Percentiles rank a stretch among this genome's conserved stretches.
These are phyloP conservation scores for Lagenidium sp. DNA, from an alignment of 352 stramenopile genomes.

Conservation along the genomic window DNA sequence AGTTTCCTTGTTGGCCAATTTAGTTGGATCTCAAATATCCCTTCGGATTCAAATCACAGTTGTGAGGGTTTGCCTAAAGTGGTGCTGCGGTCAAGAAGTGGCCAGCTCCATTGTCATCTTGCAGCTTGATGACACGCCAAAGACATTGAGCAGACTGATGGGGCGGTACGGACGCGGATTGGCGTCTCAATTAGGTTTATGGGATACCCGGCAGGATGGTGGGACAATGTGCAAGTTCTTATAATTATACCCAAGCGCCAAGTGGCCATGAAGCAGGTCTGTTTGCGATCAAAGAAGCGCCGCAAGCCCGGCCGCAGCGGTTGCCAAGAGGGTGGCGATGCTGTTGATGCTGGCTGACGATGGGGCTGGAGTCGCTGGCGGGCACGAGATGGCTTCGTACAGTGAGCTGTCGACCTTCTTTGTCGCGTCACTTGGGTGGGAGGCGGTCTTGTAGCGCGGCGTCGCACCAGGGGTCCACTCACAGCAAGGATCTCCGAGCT, in stretches of 20 bases:
- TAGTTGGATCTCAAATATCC: too few species aligned
- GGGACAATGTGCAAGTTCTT: too few species aligned
- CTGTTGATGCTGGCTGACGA: neutral
- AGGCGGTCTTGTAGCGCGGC: neutral
- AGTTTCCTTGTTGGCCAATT: too few species aligned
- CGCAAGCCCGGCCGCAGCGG: neutral
- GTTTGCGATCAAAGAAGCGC: neutral
- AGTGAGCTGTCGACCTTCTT: slow-evolving; percentile 5
- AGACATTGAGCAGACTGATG: too few species aligned
- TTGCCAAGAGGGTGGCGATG: neutral
- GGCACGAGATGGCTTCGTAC: slow-evolving; percentile 2
- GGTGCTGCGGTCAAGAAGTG: too few species aligned
- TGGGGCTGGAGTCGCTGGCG: neutral
- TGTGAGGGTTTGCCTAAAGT: too few species aligned
- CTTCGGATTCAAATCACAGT: too few species aligned
- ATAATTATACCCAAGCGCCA: neutral
- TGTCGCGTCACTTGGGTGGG: slow-evolving; percentile 2
- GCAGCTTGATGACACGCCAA: too few species aligned
- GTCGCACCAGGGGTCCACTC: slow-evolving; percentile 4
- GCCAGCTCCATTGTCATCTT: too few species aligned
- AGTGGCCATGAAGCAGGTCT: neutral
- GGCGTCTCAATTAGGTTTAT: too few species aligned
- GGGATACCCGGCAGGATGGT: too few species aligned
- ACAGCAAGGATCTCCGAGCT: slow-evolving; percentile 45
- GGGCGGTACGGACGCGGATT: too few species aligned